Conservation (phyloP, 345 rosid species). For the Rubroshorea leprosula region DNA sequence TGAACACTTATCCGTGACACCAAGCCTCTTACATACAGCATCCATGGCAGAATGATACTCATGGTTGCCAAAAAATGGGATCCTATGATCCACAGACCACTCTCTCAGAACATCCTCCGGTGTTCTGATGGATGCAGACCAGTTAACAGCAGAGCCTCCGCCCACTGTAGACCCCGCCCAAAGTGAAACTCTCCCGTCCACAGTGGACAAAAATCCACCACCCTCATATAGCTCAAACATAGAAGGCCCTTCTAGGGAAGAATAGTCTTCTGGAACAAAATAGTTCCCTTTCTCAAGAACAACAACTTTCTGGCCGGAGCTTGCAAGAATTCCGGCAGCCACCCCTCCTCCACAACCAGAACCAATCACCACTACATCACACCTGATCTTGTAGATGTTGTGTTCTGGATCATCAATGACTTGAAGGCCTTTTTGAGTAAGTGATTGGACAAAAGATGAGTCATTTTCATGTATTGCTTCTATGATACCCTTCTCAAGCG, state of each 20-base stretch:
- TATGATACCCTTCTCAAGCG: constrained; percentile 46
- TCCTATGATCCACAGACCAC: constrained; percentile 44
- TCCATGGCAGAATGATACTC: constrained; percentile 50
- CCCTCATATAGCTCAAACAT: constrained; percentile 46
- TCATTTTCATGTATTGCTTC: constrained; percentile 43
- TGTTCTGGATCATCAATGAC: constrained; percentile 31
- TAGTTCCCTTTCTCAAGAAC: constrained; percentile 72
- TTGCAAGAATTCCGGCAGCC: constrained; percentile 67
- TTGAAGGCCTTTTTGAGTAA: constrained; percentile 43
- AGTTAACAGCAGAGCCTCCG: constrained; percentile 64
- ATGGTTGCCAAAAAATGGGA: constrained; percentile 34
- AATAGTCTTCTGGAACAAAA: constrained; percentile 43
- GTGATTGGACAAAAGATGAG: constrained; percentile 31
- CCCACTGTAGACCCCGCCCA: constrained; percentile 63
- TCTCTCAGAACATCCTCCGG: constrained; percentile 46
- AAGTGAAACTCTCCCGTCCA: constrained; percentile 36
- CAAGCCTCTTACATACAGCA: constrained; percentile 38
- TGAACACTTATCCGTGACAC: constrained; percentile 39
- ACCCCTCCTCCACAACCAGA: constrained; percentile 73
- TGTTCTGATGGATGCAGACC: constrained; percentile 54
- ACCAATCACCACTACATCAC: constrained; percentile 58
- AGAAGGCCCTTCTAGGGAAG: constrained; percentile 63
- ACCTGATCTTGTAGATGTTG: constrained; percentile 40
- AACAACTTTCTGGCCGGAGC: constrained; percentile 48
- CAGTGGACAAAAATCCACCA: constrained; percentile 35